Evolutionary conservation across 352 stramenopile species (phyloP), one percentile per base, ranked within the genome.

Genomic region (Phytophthora hibernalis): DNA sequence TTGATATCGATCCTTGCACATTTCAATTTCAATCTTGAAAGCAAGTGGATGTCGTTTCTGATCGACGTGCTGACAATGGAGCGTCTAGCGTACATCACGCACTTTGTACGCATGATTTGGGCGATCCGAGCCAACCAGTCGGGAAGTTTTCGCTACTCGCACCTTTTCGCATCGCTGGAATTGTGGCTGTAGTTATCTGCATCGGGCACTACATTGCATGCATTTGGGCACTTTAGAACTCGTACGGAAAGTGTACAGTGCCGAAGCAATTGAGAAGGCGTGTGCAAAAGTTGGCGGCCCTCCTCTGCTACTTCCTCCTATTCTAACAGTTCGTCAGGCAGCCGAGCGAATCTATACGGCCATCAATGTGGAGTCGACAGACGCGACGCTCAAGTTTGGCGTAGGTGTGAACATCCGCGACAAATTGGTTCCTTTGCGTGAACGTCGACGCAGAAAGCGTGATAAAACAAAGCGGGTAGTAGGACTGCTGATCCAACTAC

Each of bases 141-240:
- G 2, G 64, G 64, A 20, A 45, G 20, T 18, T 85, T n/a, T n/a
- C 65, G 73, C 6, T 77, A 77, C 22, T 81, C 69, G 0, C 70
- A 86, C 45, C 22, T 82, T 5, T 56, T 88, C 68, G 73, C 12
- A 77, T 89, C 10, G 52, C 65, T 45, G 64, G 66, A 3, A 68
- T 87, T 30, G 42, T 90, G 0, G 22, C 51, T 9, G 20, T 81
- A n/a, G 47, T 89, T 8, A 43, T 89, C 12, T 65, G 75, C 21
- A 76, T 81, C 18, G 68, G 71, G 8, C 80, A 89, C 59, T 77
- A 86, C 40, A 76, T 83, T 9, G 79, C 80, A 1, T 91, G 82
- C 31, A 55, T 67, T 13, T 91, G 80, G 82, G 71, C 66, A 5
- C 40, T 62, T 47, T 79, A 21, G 62, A 79, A 12, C 54, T 74